Conservation (phyloP, 768 basidiomycete genomes). For the Serendipita sp. region DNA sequence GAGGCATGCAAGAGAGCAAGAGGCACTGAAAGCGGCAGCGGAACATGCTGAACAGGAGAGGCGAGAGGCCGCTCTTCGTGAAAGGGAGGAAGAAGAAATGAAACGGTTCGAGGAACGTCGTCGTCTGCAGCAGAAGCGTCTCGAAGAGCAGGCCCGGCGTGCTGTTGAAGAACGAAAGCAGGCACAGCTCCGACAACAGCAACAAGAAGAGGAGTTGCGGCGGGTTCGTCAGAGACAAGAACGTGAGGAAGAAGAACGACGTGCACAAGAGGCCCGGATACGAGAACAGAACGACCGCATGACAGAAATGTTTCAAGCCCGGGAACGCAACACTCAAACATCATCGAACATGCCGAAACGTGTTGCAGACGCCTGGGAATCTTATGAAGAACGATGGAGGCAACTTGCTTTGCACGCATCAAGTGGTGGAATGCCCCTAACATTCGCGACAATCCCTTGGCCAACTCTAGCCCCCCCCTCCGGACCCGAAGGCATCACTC, state of each 20-base stretch:
- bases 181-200: conserved; percentile 15
- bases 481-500: conserved; percentile 6
- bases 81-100: conserved; percentile 27
- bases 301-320: conserved; percentile 11
- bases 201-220: conserved; percentile 25
- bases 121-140: conserved; percentile 36
- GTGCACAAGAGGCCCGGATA: conserved; percentile 10
- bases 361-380: conserved; percentile 9
- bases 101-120: conserved; percentile 33
- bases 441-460: conserved; percentile 9
- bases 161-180: conserved; percentile 37
- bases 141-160: conserved; percentile 38
- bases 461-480: conserved; percentile 4
- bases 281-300: conserved; percentile 3
- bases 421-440: not conserved
- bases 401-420: not conserved
- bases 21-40: conserved; percentile 38
- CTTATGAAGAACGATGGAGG: conserved; percentile 12
- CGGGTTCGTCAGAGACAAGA: conserved; percentile 1
- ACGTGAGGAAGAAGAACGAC: conserved; percentile 9
- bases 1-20: conserved; percentile 35
- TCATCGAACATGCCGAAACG: not conserved
- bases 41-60: conserved; percentile 36
- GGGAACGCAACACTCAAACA: not conserved
- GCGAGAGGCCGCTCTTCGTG: conserved; percentile 30